Base-by-base conservation (phyloP, 2,329 filamentous ascomycete genomes). In the Clonostachys rosea region DNA sequence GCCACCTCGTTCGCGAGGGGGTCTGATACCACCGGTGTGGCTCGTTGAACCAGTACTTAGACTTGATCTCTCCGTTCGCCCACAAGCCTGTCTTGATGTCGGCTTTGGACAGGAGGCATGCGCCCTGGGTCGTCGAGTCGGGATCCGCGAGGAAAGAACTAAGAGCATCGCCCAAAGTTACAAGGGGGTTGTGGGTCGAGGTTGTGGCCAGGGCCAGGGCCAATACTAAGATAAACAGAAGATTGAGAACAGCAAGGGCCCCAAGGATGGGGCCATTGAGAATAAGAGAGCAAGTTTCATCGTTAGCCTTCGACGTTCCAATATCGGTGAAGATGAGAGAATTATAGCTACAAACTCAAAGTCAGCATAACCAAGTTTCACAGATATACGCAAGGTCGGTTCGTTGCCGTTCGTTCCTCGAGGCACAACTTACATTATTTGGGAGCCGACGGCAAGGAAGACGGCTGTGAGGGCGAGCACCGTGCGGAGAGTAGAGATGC, bases 121-220 rank as follows among this genome's bases (percentile, higher is more conserved):
- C 62, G 16, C 65, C 66, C 30, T 60, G 62, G 1, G 74, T 77
- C 2, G 63, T 65, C 2, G 58, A 56, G 53, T 79, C 75, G 0
- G 74, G 68, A 2, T 67, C 62, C 12, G 61, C 58, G 42, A 79
- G 66, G 47, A 79, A 78, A 2, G 75, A 78, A 6, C 66, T 56
- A n/a, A 79, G 60, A 30, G 72, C 71, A 50, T 79, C 76, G 34
- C 75, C 75, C 4, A 78, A 62, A 1, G 74, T 78, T 14, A 71
- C 68, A 5, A 79, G 65, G 1, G 73, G 74, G 14, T 60, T 58
- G 52, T 73, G 70, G 16, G 59, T 34, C 58, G 56, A 41, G 53
- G 50, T 49, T 55, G 62, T 56, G 2, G 67, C 59, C 50, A 74
- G 70, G 33, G 70, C 57, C 5, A 70, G 61, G 5, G 70, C 64